Evolutionary conservation across 208 protist genomes (phyloP).

Genomic region (Phytomonas serpens): DNA sequence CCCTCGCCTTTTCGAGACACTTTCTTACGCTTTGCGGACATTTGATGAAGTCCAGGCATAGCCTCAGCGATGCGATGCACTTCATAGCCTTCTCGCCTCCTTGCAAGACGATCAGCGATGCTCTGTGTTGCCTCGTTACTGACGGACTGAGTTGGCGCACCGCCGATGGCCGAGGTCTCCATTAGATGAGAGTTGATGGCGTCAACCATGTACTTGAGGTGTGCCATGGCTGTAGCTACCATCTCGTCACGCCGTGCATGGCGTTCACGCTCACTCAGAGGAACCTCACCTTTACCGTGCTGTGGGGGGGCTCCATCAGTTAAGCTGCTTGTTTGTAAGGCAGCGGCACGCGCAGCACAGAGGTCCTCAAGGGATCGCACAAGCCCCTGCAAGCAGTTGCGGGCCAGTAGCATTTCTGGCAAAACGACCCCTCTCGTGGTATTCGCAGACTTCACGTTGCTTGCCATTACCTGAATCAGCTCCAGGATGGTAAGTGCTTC

Average conservation of each 20-base stretch:
- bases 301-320: background rate
- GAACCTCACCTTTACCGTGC: background rate
- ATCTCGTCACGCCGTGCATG: slow-evolving; percentile 45
- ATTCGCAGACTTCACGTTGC: slow-evolving; percentile 11
- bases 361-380: slow-evolving; percentile 20
- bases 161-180: slow-evolving; percentile 20
- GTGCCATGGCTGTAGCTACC: slow-evolving; percentile 39
- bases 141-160: slow-evolving; percentile 20
- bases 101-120: slow-evolving; percentile 59
- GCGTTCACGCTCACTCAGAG: slow-evolving; percentile 17
- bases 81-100: slow-evolving; percentile 33
- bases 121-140: slow-evolving; percentile 33
- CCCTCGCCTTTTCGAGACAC: background rate
- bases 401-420: slow-evolving; percentile 12
- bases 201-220: slow-evolving; percentile 60
- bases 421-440: slow-evolving; percentile 27
- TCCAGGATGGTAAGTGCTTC: slow-evolving; percentile 58
- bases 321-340: background rate
- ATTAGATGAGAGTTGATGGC: slow-evolving; percentile 71
- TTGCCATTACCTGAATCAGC: slow-evolving; percentile 22
- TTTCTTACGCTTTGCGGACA: background rate
- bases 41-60: slow-evolving; percentile 5
- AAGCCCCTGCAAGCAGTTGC: slow-evolving; percentile 9
- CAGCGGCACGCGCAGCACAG: slow-evolving; percentile 20
- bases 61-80: slow-evolving; percentile 15